These are phyloP conservation scores for Proliferodiscus dingleyae DNA, from an alignment of 2,329 filamentous ascomycete species.

Conservation along the genomic window DNA sequence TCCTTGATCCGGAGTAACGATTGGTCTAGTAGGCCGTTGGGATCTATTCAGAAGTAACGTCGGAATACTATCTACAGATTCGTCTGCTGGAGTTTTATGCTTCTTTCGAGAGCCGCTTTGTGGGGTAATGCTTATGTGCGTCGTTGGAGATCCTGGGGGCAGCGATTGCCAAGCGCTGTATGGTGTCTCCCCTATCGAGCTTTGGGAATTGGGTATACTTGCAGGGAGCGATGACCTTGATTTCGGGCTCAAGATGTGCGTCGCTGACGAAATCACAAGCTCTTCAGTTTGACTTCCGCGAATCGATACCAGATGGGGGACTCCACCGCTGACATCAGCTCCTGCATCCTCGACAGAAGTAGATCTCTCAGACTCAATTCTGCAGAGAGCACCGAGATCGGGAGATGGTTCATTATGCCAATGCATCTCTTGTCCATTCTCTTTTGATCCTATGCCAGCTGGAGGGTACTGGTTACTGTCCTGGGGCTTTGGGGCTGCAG, in stretches of 20 bases:
- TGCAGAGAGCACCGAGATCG: background rate
- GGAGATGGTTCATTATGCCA: background rate
- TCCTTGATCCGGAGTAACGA: conserved; percentile 1
- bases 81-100: background rate
- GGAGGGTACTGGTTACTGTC: background rate
- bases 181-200: background rate
- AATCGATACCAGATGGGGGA: background rate
- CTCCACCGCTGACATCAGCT: background rate
- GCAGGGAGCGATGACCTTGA: conserved; percentile 1
- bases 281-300: background rate
- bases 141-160: background rate
- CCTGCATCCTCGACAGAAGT: background rate
- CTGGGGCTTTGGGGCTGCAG: background rate
- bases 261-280: background rate
- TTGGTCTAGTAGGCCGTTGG: background rate
- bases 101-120: background rate
- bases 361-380: background rate
- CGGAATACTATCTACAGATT: background rate
- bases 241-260: background rate
- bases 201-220: conserved; percentile 7
- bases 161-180: background rate
- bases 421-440: background rate
- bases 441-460: conserved; percentile 6
- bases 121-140: background rate
- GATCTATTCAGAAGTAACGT: background rate